These are phyloP conservation scores for Arabidopsis suecica DNA, from an alignment of 345 rosid species.

Conservation along the genomic window DNA sequence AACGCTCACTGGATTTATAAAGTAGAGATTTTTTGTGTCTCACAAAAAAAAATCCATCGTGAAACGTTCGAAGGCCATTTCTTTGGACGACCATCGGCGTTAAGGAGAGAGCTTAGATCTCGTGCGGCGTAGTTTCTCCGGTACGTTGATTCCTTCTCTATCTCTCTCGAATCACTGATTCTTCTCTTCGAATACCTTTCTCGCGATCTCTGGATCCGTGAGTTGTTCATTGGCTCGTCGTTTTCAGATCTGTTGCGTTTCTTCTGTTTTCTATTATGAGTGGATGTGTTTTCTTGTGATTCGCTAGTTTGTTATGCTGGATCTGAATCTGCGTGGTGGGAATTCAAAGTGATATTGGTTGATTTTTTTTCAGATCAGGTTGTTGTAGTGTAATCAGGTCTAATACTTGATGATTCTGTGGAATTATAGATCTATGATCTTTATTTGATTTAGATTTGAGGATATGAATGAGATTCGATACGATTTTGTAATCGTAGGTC, in stretches of 20 bases:
- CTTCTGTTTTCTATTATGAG: background rate
- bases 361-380: conserved; percentile 2
- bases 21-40: conserved; percentile 6
- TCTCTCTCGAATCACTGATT: conserved; percentile 6
- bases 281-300: conserved; percentile 16
- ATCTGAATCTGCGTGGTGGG: conserved; percentile 20
- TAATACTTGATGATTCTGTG: conserved; percentile 1
- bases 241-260: conserved; percentile 34
- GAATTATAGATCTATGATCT: conserved; percentile 2
- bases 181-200: background rate
- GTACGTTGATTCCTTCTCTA: conserved; percentile 31
- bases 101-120: conserved; percentile 36
- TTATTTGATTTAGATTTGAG: background rate
- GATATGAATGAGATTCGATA: conserved; percentile 18
- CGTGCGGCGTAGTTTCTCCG: conserved; percentile 29
- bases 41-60: conserved; percentile 15
- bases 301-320: conserved; percentile 28
- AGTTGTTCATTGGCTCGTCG: conserved; percentile 6
- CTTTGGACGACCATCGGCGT: conserved; percentile 34
- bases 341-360: background rate
- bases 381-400: background rate
- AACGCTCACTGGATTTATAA: conserved; percentile 42
- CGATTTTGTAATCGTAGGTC: background rate
- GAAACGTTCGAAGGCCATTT: conserved; percentile 25
- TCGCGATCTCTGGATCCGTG: conserved; percentile 12